A percentile compares a stretch with the other conserved stretches of the same genome.
These are phyloP conservation scores for Solanum chmielewskii DNA, from an alignment of 257 asterid genomes.

Conservation along the genomic window DNA sequence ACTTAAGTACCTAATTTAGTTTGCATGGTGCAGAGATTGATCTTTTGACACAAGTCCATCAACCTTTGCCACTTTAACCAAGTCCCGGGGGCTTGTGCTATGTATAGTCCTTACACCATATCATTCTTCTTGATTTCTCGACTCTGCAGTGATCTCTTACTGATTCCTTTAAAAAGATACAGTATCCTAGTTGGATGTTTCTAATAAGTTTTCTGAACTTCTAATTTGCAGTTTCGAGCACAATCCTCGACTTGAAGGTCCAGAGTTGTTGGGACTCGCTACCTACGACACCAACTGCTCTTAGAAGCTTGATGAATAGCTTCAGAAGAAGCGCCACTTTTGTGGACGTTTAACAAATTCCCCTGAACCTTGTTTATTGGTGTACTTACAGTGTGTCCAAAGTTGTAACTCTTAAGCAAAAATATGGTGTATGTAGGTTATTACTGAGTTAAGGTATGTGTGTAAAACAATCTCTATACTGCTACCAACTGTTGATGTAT, in stretches of 20 bases:
- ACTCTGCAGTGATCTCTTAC: background rate
- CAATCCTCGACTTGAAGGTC: slow-evolving; percentile 7
- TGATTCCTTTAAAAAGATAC: background rate
- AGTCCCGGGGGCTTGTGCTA: background rate
- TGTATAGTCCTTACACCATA: background rate
- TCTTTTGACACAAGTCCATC: background rate
- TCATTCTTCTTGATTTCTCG: background rate
- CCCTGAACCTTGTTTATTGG: background rate
- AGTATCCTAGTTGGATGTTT: background rate
- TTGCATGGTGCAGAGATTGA: background rate
- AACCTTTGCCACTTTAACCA: background rate
- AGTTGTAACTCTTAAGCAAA: background rate
- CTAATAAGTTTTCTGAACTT: background rate
- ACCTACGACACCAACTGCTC: slow-evolving; percentile 5
- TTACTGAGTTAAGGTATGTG: background rate
- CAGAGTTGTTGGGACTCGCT: slow-evolving; percentile 8
- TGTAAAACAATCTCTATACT: background rate
- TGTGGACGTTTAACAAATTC: background rate
- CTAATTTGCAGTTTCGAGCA: slow-evolving; percentile 4
- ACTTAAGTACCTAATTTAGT: background rate
- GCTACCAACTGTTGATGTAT: background rate
- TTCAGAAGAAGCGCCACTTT: background rate
- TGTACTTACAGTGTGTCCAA: background rate
- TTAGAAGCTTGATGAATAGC: background rate
- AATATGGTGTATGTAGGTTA: background rate